These are phyloP conservation scores for Abrus precatorius DNA, from an alignment of 306 rosid species.

Conservation along the genomic window DNA sequence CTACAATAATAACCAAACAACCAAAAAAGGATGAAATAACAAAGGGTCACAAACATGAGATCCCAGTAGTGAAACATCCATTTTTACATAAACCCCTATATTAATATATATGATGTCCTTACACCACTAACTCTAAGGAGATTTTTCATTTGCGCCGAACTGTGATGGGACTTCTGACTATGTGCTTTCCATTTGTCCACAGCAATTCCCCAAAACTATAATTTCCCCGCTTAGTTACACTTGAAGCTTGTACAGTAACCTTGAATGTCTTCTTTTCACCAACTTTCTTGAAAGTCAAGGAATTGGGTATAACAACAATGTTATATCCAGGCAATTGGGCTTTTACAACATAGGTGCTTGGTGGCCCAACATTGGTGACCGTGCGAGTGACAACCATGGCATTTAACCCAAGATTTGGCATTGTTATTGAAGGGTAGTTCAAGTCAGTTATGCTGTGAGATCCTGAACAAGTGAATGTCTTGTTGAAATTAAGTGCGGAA, in stretches of 20 bases:
- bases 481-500: conserved; percentile 43
- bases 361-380: conserved; percentile 59
- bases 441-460: conserved; percentile 55
- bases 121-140: background rate
- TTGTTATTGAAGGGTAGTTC: conserved; percentile 78
- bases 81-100: background rate
- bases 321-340: conserved; percentile 54
- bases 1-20: background rate
- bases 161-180: conserved; percentile 65
- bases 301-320: conserved; percentile 53
- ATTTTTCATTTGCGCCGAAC: conserved; percentile 43
- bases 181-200: conserved; percentile 66
- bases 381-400: conserved; percentile 44
- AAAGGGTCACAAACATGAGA: background rate
- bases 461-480: conserved; percentile 47
- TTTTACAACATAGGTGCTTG: conserved; percentile 58
- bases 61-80: background rate
- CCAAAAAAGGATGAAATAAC: background rate
- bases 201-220: conserved; percentile 46
- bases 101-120: background rate
- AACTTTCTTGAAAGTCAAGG: conserved; percentile 50
- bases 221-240: conserved; percentile 12
- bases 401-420: conserved; percentile 53
- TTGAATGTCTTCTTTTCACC: conserved; percentile 69
- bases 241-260: conserved; percentile 47